Evolutionary conservation across 371 early-diverging fungal species (phyloP).

Genomic region (Actinomortierella ambigua): DNA sequence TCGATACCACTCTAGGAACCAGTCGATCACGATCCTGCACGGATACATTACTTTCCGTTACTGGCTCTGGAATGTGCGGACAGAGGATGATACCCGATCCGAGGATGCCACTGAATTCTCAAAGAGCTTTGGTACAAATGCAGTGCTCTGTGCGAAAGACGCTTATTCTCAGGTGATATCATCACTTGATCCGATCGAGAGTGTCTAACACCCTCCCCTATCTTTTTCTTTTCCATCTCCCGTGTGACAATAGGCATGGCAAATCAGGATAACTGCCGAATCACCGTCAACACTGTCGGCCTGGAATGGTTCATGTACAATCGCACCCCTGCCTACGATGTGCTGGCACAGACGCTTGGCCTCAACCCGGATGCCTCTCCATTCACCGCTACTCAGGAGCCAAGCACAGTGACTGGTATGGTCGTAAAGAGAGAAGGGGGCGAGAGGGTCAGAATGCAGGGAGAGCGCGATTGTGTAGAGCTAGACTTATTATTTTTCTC

Average conservation of each 20-base stretch:
- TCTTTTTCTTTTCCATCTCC: background rate
- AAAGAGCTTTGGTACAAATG: too few species aligned
- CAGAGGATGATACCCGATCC: slow-evolving; percentile 50
- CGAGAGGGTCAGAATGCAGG: too few species aligned
- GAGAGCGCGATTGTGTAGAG: too few species aligned
- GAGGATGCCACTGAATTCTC: slow-evolving; percentile 27
- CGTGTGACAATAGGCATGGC: slow-evolving; percentile 13
- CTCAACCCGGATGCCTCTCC: slow-evolving; percentile 39
- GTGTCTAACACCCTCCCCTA: background rate
- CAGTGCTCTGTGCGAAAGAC: background rate
- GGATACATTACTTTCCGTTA: slow-evolving; percentile 82
- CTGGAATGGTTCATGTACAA: slow-evolving; percentile 88
- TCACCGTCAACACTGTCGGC: slow-evolving; percentile 78
- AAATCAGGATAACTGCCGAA: slow-evolving; percentile 57
- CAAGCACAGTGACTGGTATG: background rate
- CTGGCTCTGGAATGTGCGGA: slow-evolving; percentile 73
- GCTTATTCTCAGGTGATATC: background rate
- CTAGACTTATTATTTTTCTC: too few species aligned
- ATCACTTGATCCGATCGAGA: background rate
- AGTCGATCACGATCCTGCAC: slow-evolving; percentile 74
- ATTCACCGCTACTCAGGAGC: slow-evolving; percentile 6
- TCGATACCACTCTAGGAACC: slow-evolving; percentile 74
- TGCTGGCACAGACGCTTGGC: slow-evolving; percentile 64
- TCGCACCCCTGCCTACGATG: slow-evolving; percentile 74
- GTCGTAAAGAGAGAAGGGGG: too few species aligned